Evolutionary conservation across 1,139 yeast species (phyloP), one percentile per base, ranked within the genome.

Genomic region (Lizanozyma gosingica): DNA sequence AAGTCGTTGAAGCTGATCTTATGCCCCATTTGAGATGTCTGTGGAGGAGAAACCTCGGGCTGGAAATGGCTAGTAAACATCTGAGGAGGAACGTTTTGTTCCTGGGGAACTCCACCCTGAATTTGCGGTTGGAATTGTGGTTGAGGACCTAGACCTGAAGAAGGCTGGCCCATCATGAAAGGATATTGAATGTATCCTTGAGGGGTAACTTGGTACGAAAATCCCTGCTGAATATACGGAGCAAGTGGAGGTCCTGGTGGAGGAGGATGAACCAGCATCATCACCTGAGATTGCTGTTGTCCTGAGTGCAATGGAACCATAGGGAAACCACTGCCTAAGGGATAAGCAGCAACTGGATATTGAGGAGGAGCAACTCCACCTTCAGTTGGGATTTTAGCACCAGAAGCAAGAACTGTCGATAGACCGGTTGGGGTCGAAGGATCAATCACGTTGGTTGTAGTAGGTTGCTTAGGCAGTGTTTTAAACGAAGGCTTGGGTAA

Each of bases 401-500:
- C 40, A 35, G 35, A 33, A 27, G 52, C 44, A 4, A 44, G 35
- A 4, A 35, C 33, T 37, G 37, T 38, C 33, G 38, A 15, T 47
- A 44, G 48, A 39, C 45, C 42, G 44, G 44, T 43, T 48, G 53
- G 45, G 50, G 48, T 51, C 52, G 44, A 46, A 46, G 49, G 49
- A 53, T 49, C 48, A 43, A 53, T 45, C 46, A 42, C 15, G 15
- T 34, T 15, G 17, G 43, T 22, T 33, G 22, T 33, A 18, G 44
- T 37, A 8, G 39, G 40, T 35, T 52, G 49, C 43, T 57, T 60
- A 2, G 65, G 64, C 11, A 66, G 57, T 1, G 59, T 53, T 45
- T 59, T 63, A 51, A 76, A 76, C 3, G 77, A 65, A 4, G 81
- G 81, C 48, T 74, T 76, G 27, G 80, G 80, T 45, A 76, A 64